Conservation (phyloP, 345 rosid species). For the Acer negundo region DNA sequence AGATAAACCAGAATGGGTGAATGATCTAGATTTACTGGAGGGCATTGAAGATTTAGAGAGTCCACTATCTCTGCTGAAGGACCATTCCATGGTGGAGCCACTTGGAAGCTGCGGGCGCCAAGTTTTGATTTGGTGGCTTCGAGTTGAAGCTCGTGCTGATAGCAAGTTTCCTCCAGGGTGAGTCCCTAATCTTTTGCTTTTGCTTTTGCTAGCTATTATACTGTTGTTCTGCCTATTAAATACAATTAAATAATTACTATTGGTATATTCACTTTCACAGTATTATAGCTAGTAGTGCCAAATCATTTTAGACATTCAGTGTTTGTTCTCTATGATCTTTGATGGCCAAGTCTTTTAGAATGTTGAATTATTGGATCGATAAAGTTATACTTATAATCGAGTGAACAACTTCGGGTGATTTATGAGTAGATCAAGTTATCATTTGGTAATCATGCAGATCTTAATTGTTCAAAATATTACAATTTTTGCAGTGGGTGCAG, state of each 20-base stretch:
- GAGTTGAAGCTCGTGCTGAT: slow-evolving; percentile 99
- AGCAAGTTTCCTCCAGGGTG: slow-evolving; percentile 98
- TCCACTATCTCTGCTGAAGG: slow-evolving; percentile 75
- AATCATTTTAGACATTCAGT: slow-evolving; percentile 3
- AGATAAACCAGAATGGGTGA: slow-evolving; percentile 79
- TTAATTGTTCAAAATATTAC: background rate
- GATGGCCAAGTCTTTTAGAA: slow-evolving; percentile 9
- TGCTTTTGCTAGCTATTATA: background rate
- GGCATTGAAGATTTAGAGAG: slow-evolving; percentile 58
- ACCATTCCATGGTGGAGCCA: slow-evolving; percentile 78
- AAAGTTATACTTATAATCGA: background rate
- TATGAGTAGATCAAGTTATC: background rate
- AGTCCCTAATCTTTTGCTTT: slow-evolving; percentile 27
- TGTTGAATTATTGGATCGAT: background rate
- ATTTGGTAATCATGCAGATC: background rate
- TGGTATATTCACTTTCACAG: background rate
- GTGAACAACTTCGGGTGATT: background rate
- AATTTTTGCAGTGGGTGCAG: background rate
- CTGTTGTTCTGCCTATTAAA: background rate
- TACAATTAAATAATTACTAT: background rate
- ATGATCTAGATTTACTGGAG: slow-evolving; percentile 54
- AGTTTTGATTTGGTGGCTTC: slow-evolving; percentile 97
- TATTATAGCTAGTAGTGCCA: background rate
- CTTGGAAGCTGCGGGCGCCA: slow-evolving; percentile 94
- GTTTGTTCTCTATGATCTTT: slow-evolving; percentile 9